A percentile compares a stretch with the other conserved stretches of the same genome.
Evolutionary conservation across 805 yeast genomes (phyloP).

Genomic region (Barnettozyma vustinii): DNA sequence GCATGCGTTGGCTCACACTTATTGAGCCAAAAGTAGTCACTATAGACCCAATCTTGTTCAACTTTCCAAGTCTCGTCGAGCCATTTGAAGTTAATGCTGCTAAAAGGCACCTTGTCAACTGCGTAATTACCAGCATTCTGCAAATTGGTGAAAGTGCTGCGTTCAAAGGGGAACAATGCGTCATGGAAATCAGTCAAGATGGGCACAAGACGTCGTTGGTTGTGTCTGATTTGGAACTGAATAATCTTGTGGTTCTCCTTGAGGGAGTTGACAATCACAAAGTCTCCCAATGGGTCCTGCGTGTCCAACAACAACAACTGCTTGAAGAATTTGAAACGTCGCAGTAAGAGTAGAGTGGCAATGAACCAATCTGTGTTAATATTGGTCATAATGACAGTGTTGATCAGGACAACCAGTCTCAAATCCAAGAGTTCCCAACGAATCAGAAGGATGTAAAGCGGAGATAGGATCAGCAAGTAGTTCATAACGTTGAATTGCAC

Average conservation of each 20-base stretch:
- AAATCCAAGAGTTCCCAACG: background rate
- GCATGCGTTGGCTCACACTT: slow-evolving; percentile 39
- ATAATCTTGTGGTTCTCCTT: slow-evolving; percentile 32
- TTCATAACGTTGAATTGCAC: slow-evolving; percentile 6
- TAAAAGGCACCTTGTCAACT: slow-evolving; percentile 41
- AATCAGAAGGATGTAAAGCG: slow-evolving; percentile 6
- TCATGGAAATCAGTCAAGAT: slow-evolving; percentile 26
- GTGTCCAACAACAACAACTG: slow-evolving; percentile 1
- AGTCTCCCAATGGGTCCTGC: slow-evolving; percentile 5
- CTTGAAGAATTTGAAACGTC: slow-evolving; percentile 7
- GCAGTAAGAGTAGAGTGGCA: slow-evolving; percentile 2
- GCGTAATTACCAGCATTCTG: slow-evolving; percentile 27
- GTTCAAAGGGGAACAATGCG: slow-evolving; percentile 49
- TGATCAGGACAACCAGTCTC: background rate
- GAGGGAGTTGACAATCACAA: slow-evolving; percentile 3
- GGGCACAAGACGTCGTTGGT: slow-evolving; percentile 40
- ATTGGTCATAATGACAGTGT: slow-evolving; percentile 4
- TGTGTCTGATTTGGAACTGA: slow-evolving; percentile 46
- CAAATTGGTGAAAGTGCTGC: slow-evolving; percentile 42
- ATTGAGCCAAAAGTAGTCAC: slow-evolving; percentile 45
- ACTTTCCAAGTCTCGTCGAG: slow-evolving; percentile 46
- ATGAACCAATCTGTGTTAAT: slow-evolving; percentile 7
- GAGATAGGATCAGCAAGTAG: slow-evolving; percentile 6
- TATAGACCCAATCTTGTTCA: slow-evolving; percentile 48
- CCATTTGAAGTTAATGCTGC: slow-evolving; percentile 52